phyloP scores from a whole-genome alignment of 2,329 filamentous ascomycete genomes.

The Talaromyces sp. region DNA sequence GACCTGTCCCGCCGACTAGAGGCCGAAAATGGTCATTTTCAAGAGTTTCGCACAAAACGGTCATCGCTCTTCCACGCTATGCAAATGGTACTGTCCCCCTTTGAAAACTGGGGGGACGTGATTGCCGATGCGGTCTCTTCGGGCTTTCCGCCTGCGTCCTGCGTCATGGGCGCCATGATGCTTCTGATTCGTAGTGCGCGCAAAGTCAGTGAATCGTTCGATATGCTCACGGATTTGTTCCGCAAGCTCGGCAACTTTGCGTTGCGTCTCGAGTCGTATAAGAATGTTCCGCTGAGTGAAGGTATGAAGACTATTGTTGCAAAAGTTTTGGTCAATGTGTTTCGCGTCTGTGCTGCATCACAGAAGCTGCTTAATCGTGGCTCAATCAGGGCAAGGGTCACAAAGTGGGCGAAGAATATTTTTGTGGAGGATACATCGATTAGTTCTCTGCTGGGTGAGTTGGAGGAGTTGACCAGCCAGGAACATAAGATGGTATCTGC shows the following conservation, averaged over 20 bases:
- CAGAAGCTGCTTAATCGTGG: background rate
- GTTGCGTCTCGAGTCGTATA: background rate
- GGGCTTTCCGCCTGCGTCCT: background rate
- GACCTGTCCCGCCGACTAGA: background rate
- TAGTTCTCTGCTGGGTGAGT: background rate
- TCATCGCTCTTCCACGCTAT: background rate
- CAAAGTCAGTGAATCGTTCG: background rate
- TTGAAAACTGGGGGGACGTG: background rate
- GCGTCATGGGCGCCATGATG: background rate
- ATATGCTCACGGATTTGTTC: background rate
- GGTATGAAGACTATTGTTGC: background rate
- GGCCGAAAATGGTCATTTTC: background rate
- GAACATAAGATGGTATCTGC: background rate
- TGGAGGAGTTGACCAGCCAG: background rate
- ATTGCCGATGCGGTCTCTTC: background rate
- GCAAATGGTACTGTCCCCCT: background rate
- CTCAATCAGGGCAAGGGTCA: background rate
- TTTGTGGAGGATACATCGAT: background rate
- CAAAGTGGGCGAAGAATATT: background rate
- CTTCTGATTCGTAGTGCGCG: background rate
- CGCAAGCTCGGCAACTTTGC: background rate
- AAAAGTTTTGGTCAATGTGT: background rate
- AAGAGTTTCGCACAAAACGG: background rate
- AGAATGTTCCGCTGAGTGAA: background rate
- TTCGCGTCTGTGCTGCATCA: background rate